Evolutionary conservation across 495 filamentous ascomycete genomes (phyloP).

Genomic region (Neurospora sp.): DNA sequence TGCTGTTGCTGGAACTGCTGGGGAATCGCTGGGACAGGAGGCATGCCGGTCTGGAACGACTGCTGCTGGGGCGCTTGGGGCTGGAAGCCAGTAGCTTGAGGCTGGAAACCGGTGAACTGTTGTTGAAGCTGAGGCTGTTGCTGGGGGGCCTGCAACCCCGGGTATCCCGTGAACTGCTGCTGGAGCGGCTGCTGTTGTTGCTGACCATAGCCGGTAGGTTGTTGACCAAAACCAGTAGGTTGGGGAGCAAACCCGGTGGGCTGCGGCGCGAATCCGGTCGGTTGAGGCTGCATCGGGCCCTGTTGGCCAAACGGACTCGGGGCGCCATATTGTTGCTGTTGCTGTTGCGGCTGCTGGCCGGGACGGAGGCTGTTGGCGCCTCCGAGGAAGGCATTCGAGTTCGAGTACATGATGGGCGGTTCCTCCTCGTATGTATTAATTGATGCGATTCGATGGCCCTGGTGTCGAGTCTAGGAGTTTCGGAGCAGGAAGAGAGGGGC

Average conservation of each 20-base stretch:
- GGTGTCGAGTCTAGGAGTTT: background rate
- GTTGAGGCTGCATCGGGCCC: constrained; percentile 37
- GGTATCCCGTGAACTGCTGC: constrained; percentile 52
- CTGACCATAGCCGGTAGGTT: constrained; percentile 43
- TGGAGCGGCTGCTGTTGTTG: constrained; percentile 40
- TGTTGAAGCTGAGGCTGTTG: constrained; percentile 43
- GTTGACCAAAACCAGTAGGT: constrained; percentile 47
- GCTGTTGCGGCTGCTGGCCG: constrained; percentile 35
- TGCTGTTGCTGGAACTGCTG: constrained; percentile 38
- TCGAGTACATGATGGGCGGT: constrained; percentile 63
- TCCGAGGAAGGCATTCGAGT: constrained; percentile 74
- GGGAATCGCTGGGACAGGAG: constrained; percentile 48
- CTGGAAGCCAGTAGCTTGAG: constrained; percentile 31
- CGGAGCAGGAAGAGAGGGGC: background rate
- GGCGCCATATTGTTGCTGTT: constrained; percentile 42
- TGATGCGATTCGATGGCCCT: background rate
- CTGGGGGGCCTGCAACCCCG: constrained; percentile 39
- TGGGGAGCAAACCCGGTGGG: constrained; percentile 51
- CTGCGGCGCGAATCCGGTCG: constrained; percentile 36
- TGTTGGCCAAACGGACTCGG: constrained; percentile 36
- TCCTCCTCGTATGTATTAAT: background rate
- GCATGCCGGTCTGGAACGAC: constrained; percentile 36
- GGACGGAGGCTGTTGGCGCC: constrained; percentile 66
- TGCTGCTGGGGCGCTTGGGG: constrained; percentile 35
- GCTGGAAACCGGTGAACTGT: constrained; percentile 45